Base-by-base conservation (phyloP, 208 protist genomes). In the Blastocrithidia nonstop region DNA sequence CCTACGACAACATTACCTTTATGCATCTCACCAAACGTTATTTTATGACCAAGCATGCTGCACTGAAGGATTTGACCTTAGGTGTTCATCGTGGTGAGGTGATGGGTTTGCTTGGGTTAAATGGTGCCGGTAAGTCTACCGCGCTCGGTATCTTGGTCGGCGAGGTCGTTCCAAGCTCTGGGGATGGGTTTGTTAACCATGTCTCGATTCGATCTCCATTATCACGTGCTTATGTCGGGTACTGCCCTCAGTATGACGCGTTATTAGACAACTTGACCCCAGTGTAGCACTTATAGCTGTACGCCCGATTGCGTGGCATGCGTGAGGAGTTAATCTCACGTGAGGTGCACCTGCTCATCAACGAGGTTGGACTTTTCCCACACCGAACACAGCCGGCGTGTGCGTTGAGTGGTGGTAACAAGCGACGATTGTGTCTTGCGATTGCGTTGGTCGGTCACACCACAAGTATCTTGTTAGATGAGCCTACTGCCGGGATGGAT, bases 201-300 rank as follows among this genome's bases (percentile, higher is more conserved):
- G 56, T 51, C 44, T 42, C 75, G 28, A 63, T 70, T 20, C 31
- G 54, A 15, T 49, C 45, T 40, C 47, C 45, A 6, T 29, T 50
- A 24, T 62, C 54, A 26, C 75, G 66, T 26, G 49, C 29, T 43
- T 70, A 64, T 36, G 69, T 97, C 15, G 95, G 95, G 46, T 91
- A 97, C 46, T 98, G 94, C 71, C 93, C 93, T 9, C 94, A 98
- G 66, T 89, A 91, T 60, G 86, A 96, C 51, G 67, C 95, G 20
- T 56, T 97, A n/a, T 86, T 88, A 29, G 74, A 84, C 39, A 63
- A 94, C 50, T 57, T 97, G 15, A 97, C 86, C 25, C 54, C 71
- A 8, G 32, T 64, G 2, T 90, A 98, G 59, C 92, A 97, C 63
- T 62, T 98, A 11, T 54, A 53, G 47, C 71, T 96, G 13, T 98